These are phyloP conservation scores for Kalmusia sp. DNA, from an alignment of 2,329 filamentous ascomycete genomes.

Conservation along the genomic window DNA sequence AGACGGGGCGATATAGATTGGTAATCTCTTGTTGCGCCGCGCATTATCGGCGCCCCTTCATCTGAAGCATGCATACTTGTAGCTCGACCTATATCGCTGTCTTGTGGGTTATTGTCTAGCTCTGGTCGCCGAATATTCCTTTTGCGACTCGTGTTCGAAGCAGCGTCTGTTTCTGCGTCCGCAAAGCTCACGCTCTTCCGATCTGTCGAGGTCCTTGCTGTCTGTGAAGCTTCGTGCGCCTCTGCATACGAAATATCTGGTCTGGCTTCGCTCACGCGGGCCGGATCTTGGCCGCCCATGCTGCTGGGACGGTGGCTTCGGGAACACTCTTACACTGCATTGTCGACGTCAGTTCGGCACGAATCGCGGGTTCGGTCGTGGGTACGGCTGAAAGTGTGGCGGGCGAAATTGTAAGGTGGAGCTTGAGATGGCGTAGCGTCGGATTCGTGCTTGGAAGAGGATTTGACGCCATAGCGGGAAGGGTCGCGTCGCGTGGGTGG, in stretches of 20 bases:
- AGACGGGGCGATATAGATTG: constrained; percentile 29
- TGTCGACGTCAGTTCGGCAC: constrained; percentile 2
- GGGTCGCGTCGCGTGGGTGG: neutral
- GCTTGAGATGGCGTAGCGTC: neutral
- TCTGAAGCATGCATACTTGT: neutral
- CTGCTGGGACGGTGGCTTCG: neutral
- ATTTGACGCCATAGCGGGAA: constrained; percentile 12
- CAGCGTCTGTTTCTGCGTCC: constrained; percentile 8
- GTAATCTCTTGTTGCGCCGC: constrained; percentile 23
- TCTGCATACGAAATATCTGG: neutral
- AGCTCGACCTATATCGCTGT: too few relatives aligned
- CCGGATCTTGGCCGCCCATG: constrained; percentile 8
- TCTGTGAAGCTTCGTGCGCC: constrained; percentile 5
- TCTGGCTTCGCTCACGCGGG: constrained; percentile 1
- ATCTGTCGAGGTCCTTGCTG: neutral
- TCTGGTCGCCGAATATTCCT: neutral
- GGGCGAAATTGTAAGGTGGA: neutral
- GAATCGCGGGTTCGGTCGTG: neutral
- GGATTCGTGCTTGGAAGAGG: constrained; percentile 7
- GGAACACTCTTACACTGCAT: constrained; percentile 3
- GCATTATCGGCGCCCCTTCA: constrained; percentile 39
- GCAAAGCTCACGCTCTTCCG: neutral
- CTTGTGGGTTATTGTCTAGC: too few relatives aligned
- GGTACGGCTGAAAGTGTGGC: neutral
- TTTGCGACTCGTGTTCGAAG: constrained; percentile 5